phyloP scores from a whole-genome alignment of 2,329 filamentous ascomycete species.

The Zelopaecilomyces penicillatus region DNA sequence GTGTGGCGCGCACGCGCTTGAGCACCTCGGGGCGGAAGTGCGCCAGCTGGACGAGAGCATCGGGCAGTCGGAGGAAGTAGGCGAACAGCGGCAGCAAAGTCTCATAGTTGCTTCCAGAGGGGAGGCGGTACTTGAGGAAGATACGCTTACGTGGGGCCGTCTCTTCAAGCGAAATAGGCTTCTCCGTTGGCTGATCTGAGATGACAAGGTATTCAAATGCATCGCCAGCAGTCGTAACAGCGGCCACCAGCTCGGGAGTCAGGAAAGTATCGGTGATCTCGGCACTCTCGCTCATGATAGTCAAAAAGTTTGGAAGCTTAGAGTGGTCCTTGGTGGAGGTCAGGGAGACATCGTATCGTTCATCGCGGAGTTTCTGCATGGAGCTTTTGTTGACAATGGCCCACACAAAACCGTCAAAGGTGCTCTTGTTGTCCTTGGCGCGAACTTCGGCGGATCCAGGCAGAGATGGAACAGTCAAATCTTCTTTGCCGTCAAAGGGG shows the following conservation, averaged over 20 bases:
- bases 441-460: constrained; percentile 49
- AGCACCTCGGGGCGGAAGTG: constrained; percentile 88
- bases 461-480: constrained; percentile 59
- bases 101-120: constrained; percentile 53
- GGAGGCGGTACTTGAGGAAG: constrained; percentile 66
- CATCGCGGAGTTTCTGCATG: constrained; percentile 84
- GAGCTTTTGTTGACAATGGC: constrained; percentile 89
- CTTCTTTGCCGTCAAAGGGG: constrained; percentile 88
- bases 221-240: constrained; percentile 69
- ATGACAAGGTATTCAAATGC: constrained; percentile 77
- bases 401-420: constrained; percentile 88
- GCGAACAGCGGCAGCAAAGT: constrained; percentile 66
- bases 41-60: constrained; percentile 64
- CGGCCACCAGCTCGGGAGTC: constrained; percentile 77
- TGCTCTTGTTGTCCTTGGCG: constrained; percentile 52
- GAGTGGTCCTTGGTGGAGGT: constrained; percentile 87
- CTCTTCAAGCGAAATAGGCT: constrained; percentile 78
- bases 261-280: constrained; percentile 85
- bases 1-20: constrained; percentile 71
- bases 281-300: constrained; percentile 93
- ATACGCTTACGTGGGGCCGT: constrained; percentile 78
- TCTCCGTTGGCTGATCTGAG: constrained; percentile 80
- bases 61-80: constrained; percentile 77
- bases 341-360: constrained; percentile 89
- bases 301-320: constrained; percentile 83